Evolutionary conservation across 1,139 yeast genomes (phyloP).

Genomic region (Magnusiomyces paraingens): DNA sequence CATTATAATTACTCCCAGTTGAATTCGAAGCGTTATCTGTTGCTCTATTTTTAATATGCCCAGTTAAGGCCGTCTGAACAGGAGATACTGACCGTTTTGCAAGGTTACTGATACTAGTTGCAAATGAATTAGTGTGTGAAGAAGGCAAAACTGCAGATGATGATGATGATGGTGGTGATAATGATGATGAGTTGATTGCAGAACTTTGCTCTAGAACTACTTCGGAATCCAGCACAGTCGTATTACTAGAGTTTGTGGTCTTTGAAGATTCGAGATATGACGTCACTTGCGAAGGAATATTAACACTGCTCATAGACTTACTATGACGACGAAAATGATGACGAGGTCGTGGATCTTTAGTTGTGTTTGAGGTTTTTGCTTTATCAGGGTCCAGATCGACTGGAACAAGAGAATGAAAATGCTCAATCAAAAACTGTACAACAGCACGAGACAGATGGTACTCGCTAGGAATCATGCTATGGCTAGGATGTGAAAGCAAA

Average conservation of each 20-base stretch:
- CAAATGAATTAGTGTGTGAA: not conserved
- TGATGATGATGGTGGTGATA: too few species aligned
- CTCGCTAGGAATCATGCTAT: constrained; percentile 87
- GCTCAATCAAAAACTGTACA: constrained; percentile 82
- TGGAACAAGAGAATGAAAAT: constrained; percentile 37
- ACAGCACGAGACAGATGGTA: constrained; percentile 83
- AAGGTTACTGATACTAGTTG: too few species aligned
- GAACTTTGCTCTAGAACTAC: too few species aligned
- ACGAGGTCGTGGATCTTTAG: constrained; percentile 3
- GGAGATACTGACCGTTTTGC: too few species aligned
- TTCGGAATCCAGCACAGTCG: too few species aligned
- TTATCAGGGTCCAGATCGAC: not conserved
- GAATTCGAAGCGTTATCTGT: too few species aligned
- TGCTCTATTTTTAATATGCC: too few species aligned
- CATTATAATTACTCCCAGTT: too few species aligned
- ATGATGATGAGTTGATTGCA: too few species aligned
- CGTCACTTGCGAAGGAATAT: constrained; percentile 9
- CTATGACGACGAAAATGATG: constrained; percentile 26
- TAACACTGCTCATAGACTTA: constrained; percentile 32
- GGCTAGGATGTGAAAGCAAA: constrained; percentile 82
- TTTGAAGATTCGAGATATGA: not conserved
- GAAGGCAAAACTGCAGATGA: not conserved
- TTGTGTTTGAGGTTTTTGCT: not conserved
- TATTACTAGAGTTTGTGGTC: too few species aligned
- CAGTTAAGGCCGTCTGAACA: too few species aligned